Evolutionary conservation across 805 yeast species (phyloP), one percentile per base, ranked within the genome.

Genomic region (Brettanomyces anomalus): DNA sequence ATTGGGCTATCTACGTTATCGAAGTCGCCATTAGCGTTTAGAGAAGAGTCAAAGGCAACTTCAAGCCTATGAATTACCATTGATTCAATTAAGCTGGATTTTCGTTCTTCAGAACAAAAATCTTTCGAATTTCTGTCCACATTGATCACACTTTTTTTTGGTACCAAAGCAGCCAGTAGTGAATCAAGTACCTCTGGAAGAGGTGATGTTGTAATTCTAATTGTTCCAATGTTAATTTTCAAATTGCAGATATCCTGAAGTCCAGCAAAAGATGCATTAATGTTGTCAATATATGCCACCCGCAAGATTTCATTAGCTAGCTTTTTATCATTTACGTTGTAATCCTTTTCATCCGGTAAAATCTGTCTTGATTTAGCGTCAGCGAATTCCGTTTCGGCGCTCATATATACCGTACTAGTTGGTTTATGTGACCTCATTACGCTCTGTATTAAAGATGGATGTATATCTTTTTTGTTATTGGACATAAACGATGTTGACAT

Each of bases 341-440:
- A 16, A 8, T 19, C 31, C 6, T 7, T 8, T 13, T 6, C 31
- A 14, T n/a, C 21, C 7, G 18, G 20, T 16, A 63, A 39, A 3
- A 33, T 21, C 3, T 62, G 37, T 5, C 48, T 46, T 5, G 50
- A 43, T 15, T 39, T 26, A 7, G 50, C 52, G 37, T 50, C 50
- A 39, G 70, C 63, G 2, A 76, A 55, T 40, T 73, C 70, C 0
- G 85, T 77, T 10, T 81, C 67, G 2, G 95, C 94, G 60, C 94
- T 85, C 89, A 85, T 78, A 55, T 84, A 86, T 16, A 85, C 71
- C 3, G 53, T 37, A 1, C 85, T 82, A 43, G 81, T 83, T 40
- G 74, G 78, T 42, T 76, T 81, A 11, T 34, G 43, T 1, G 90
- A 77, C 54, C 79, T 81, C 32, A 79, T 65, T 62, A 76, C 71